Evolutionary conservation across 2,329 filamentous ascomycete species (phyloP).

Genomic region (Neopestalotiopsis rosae): DNA sequence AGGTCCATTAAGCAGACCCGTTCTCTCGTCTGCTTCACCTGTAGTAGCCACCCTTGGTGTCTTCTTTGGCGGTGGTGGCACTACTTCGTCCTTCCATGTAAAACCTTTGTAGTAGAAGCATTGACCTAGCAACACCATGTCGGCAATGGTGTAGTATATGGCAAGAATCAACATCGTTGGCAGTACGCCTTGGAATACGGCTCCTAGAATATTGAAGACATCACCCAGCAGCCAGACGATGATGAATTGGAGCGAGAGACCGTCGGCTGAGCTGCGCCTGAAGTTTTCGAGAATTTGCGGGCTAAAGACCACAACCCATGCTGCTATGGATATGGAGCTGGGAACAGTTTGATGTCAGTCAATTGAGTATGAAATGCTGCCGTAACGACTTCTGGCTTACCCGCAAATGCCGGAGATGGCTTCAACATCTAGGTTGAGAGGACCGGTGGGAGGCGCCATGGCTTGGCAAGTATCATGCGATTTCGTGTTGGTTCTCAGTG

Average conservation of each 20-base stretch:
- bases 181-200: conserved; percentile 86
- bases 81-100: conserved; percentile 62
- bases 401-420: conserved; percentile 90
- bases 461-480: background rate
- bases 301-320: conserved; percentile 97
- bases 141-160: conserved; percentile 90
- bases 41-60: conserved; percentile 36
- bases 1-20: conserved; percentile 53
- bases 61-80: conserved; percentile 47
- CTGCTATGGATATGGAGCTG: conserved; percentile 93
- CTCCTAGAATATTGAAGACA: conserved; percentile 96
- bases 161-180: conserved; percentile 96
- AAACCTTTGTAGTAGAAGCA: conserved; percentile 97
- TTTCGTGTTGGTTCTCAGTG: background rate
- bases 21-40: conserved; percentile 56
- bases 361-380: background rate
- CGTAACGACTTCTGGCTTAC: conserved; percentile 46
- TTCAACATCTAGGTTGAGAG: conserved; percentile 77
- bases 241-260: conserved; percentile 88
- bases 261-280: conserved; percentile 81
- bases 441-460: conserved; percentile 58
- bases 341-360: background rate
- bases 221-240: conserved; percentile 92
- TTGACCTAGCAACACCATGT: conserved; percentile 85
- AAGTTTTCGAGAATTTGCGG: conserved; percentile 98